Conservation (phyloP, 805 yeast species). For the Candida sithepensis region DNA sequence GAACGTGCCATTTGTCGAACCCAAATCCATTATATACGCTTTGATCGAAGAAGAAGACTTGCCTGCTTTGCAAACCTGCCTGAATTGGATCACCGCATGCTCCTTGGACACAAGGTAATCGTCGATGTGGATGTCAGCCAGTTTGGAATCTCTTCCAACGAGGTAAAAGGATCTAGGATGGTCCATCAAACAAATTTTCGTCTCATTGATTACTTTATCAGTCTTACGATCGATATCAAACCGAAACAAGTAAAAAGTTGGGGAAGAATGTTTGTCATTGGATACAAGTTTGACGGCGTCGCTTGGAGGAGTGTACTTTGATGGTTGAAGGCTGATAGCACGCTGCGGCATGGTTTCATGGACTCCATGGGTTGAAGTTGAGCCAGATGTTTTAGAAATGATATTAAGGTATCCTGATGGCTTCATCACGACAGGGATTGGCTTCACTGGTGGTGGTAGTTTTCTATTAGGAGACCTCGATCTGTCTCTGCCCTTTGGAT, state of each 20-base stretch:
- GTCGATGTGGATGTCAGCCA: conserved; percentile 18
- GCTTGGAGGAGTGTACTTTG: conserved; percentile 17
- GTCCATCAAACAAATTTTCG: conserved; percentile 17
- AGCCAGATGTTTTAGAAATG: conserved; percentile 2
- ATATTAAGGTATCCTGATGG: conserved; percentile 16
- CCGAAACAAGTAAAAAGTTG: conserved; percentile 15
- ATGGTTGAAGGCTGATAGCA: neutral
- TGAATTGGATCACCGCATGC: conserved; percentile 31
- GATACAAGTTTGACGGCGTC: conserved; percentile 13
- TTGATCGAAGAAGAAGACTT: neutral
- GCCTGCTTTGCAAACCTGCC: conserved; percentile 4
- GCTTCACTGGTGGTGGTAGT: conserved; percentile 4
- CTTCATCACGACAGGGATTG: conserved; percentile 18
- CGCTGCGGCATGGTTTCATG: neutral
- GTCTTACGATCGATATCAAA: conserved; percentile 12
- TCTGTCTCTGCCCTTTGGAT: neutral
- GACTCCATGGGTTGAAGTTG: neutral
- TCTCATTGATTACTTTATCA: conserved; percentile 7
- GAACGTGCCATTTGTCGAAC: conserved; percentile 30
- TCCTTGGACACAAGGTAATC: conserved; percentile 21
- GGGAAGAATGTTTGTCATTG: conserved; percentile 1
- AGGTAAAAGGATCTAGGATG: conserved; percentile 22
- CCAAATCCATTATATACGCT: conserved; percentile 26
- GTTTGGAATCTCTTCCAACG: conserved; percentile 22
- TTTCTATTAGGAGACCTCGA: neutral